These are phyloP conservation scores for Auriscalpium vulgare DNA, from an alignment of 768 basidiomycete species.

Conservation along the genomic window DNA sequence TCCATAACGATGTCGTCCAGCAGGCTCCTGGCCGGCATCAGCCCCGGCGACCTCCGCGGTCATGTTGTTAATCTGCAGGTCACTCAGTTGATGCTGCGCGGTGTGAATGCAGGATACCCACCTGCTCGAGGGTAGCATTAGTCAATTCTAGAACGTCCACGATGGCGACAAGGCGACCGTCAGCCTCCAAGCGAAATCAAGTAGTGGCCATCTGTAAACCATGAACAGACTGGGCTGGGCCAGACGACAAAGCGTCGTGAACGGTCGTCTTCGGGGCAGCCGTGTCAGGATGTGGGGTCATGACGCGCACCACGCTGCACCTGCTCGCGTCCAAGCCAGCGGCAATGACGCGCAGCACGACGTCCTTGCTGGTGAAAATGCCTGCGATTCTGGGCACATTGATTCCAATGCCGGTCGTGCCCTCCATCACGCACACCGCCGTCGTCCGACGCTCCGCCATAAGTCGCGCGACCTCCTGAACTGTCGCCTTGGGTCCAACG, in stretches of 20 bases:
- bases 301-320: slow-evolving; percentile 95
- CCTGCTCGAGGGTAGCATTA: slow-evolving; percentile 97
- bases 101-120: slow-evolving; percentile 21
- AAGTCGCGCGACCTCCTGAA: slow-evolving; percentile 86
- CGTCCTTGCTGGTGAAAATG: slow-evolving; percentile 98
- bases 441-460: slow-evolving; percentile 97
- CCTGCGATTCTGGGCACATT: slow-evolving; percentile 73
- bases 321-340: slow-evolving; percentile 87
- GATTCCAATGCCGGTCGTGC: slow-evolving; percentile 24
- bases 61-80: slow-evolving; percentile 84
- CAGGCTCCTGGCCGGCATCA: slow-evolving; percentile 26
- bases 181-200: slow-evolving; percentile 92
- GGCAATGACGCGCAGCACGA: slow-evolving; percentile 96
- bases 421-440: slow-evolving; percentile 97
- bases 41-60: slow-evolving; percentile 38
- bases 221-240: slow-evolving; percentile 5
- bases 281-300: slow-evolving; percentile 98
- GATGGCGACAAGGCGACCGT: slow-evolving; percentile 90
- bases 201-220: slow-evolving; percentile 78
- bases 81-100: slow-evolving; percentile 2
- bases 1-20: slow-evolving; percentile 79
- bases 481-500: slow-evolving; percentile 86
- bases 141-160: too few species aligned
- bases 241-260: slow-evolving; percentile 45
- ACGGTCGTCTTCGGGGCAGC: slow-evolving; percentile 86